phyloP scores from a whole-genome alignment of 2,329 filamentous ascomycete species.

The Hypoxylon sp. region DNA sequence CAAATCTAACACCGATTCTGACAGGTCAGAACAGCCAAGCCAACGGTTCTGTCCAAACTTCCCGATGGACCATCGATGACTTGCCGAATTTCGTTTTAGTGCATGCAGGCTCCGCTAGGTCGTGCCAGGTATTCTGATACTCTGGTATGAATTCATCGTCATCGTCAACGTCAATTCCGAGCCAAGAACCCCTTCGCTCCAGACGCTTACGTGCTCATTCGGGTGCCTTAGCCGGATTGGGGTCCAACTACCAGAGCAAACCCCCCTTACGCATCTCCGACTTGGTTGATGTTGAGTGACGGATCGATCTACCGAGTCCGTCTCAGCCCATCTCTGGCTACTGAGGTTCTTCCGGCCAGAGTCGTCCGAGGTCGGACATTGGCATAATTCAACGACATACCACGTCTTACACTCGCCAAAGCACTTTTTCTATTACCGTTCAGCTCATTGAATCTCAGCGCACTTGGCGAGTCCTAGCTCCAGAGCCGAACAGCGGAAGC shows the following conservation, averaged over 20 bases:
- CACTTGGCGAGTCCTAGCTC: background rate
- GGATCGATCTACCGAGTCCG: too few relatives aligned
- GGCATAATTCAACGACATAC: background rate
- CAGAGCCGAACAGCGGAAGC: background rate
- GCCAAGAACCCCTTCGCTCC: background rate
- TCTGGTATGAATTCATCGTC: background rate
- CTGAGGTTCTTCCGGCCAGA: background rate
- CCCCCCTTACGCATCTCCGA: too few relatives aligned
- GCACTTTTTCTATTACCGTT: background rate
- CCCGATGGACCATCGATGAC: slow-evolving; percentile 21
- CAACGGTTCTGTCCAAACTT: slow-evolving; percentile 25
- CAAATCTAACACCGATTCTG: slow-evolving; percentile 15
- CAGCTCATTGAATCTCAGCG: background rate
- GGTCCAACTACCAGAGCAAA: background rate
- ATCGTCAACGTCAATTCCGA: background rate
- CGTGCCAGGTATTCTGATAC: too few relatives aligned
- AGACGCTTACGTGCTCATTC: background rate
- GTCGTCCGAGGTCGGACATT: background rate
- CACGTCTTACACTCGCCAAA: background rate
- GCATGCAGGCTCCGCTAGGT: background rate
- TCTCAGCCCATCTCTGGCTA: too few relatives aligned
- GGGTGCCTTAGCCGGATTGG: background rate
- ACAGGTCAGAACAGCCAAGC: slow-evolving; percentile 37
- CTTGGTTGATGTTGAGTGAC: too few relatives aligned
- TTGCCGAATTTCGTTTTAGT: slow-evolving; percentile 14